phyloP scores from a whole-genome alignment of 1,284 basidiomycete species.

The Cryptococcus sp. region DNA sequence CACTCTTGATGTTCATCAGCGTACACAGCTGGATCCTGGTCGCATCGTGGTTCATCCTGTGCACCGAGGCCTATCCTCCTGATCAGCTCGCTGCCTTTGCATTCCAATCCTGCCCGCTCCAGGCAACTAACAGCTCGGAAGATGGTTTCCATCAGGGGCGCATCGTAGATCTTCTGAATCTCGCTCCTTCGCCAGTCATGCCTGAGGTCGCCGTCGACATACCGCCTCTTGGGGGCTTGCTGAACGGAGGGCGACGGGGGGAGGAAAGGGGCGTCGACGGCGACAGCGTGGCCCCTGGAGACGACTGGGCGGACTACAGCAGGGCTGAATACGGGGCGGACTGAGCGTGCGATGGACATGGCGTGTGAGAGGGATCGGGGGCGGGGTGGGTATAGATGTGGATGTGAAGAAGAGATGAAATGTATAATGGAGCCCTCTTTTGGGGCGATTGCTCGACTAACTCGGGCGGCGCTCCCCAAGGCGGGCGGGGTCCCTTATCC shows the following conservation, averaged over 20 bases:
- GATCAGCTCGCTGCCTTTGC: background rate
- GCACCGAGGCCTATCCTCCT: conserved; percentile 56
- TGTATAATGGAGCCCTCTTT: background rate
- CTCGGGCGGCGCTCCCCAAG: background rate
- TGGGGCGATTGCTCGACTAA: too few relatives aligned
- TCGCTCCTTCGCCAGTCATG: conserved; percentile 51
- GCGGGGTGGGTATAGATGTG: background rate
- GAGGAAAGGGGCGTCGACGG: conserved; percentile 33
- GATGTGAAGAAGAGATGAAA: background rate
- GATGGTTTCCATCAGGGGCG: conserved; percentile 78
- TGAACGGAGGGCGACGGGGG: conserved; percentile 13
- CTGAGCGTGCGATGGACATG: conserved; percentile 5
- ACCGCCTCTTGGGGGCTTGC: conserved; percentile 6
- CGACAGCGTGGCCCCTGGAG: conserved; percentile 36
- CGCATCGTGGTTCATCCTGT: conserved; percentile 82
- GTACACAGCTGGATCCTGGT: conserved; percentile 93
- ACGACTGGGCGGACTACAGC: background rate
- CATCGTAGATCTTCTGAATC: conserved; percentile 54
- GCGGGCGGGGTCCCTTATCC: background rate
- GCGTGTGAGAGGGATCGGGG: conserved; percentile 2
- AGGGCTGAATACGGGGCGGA: conserved; percentile 3
- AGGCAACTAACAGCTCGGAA: conserved; percentile 65
- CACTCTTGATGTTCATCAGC: conserved; percentile 98
- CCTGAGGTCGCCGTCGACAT: conserved; percentile 36
- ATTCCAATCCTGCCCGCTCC: background rate